Evolutionary conservation across 495 filamentous ascomycete species (phyloP).

Genomic region (Aspergillus mulundensis): DNA sequence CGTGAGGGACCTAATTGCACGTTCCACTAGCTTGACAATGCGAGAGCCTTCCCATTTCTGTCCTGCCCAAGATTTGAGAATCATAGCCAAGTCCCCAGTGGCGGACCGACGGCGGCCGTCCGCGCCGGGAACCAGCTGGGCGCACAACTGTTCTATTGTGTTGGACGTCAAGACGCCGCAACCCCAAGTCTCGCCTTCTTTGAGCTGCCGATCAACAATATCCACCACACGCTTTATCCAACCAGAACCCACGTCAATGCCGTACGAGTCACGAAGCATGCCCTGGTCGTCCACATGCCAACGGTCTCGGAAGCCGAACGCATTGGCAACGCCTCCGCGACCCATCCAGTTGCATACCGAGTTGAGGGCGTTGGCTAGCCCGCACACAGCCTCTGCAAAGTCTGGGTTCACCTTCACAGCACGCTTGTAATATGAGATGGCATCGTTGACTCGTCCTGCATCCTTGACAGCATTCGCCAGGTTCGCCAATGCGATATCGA

Average conservation of each 20-base stretch:
- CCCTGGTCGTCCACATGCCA: constrained; percentile 93
- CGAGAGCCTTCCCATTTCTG: constrained; percentile 85
- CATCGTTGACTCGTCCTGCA: constrained; percentile 85
- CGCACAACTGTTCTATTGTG: constrained; percentile 48
- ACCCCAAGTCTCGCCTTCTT: constrained; percentile 86
- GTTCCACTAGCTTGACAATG: constrained; percentile 80
- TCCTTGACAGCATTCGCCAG: constrained; percentile 98
- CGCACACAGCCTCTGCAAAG: constrained; percentile 96
- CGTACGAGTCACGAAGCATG: constrained; percentile 72
- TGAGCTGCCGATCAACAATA: constrained; percentile 87
- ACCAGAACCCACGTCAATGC: constrained; percentile 57
- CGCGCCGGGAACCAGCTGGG: constrained; percentile 39
- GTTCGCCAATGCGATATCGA: constrained; percentile 96
- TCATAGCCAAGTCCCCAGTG: constrained; percentile 32
- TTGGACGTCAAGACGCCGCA: constrained; percentile 60
- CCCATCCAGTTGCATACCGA: constrained; percentile 96
- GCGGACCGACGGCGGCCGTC: constrained; percentile 27
- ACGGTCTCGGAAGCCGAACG: constrained; percentile 70
- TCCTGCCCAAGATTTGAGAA: constrained; percentile 67
- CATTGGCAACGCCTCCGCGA: constrained; percentile 75
- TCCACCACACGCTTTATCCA: constrained; percentile 96
- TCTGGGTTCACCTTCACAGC: constrained; percentile 89
- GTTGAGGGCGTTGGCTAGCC: constrained; percentile 91
- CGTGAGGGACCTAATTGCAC: constrained; percentile 68
- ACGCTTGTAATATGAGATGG: constrained; percentile 85